These are phyloP conservation scores for Aspergillus persii DNA, from an alignment of 2,329 filamentous ascomycete species.

Conservation along the genomic window DNA sequence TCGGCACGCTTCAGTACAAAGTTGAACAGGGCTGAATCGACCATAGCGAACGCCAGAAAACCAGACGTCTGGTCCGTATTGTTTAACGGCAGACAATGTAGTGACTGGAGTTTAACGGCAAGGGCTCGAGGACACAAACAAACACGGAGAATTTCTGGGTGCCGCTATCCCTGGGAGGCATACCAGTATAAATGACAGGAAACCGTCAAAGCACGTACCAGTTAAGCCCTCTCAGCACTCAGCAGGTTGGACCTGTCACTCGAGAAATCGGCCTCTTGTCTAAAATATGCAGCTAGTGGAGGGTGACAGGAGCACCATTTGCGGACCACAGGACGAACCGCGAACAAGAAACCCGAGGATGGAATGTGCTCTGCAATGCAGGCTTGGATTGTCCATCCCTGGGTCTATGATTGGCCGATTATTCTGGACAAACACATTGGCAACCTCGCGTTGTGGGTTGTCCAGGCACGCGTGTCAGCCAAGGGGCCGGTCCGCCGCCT, in stretches of 20 bases:
- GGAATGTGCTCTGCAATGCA: constrained; percentile 4
- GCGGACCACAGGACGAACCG: background rate
- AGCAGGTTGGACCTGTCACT: constrained; percentile 30
- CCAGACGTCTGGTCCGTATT: background rate
- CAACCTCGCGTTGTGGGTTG: constrained; percentile 2
- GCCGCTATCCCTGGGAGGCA: background rate
- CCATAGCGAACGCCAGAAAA: constrained; percentile 3
- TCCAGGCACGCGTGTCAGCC: background rate
- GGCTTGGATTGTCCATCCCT: background rate
- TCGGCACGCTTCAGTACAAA: background rate
- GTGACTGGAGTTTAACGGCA: background rate
- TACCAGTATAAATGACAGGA: constrained; percentile 3
- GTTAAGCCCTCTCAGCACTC: constrained; percentile 2
- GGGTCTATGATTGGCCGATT: background rate
- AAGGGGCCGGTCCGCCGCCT: background rate
- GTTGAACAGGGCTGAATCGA: background rate
- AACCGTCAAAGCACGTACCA: background rate
- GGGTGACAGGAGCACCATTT: constrained; percentile 10
- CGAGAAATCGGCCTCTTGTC: constrained; percentile 7
- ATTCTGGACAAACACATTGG: background rate
- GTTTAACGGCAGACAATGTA: background rate
- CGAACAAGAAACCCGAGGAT: background rate
- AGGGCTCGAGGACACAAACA: background rate
- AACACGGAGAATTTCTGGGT: background rate
- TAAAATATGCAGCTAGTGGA: constrained; percentile 15